Percentiles rank a stretch among this genome's conserved stretches.
Conservation (phyloP, 441 rosid genomes). For the Geranium incanum region DNA sequence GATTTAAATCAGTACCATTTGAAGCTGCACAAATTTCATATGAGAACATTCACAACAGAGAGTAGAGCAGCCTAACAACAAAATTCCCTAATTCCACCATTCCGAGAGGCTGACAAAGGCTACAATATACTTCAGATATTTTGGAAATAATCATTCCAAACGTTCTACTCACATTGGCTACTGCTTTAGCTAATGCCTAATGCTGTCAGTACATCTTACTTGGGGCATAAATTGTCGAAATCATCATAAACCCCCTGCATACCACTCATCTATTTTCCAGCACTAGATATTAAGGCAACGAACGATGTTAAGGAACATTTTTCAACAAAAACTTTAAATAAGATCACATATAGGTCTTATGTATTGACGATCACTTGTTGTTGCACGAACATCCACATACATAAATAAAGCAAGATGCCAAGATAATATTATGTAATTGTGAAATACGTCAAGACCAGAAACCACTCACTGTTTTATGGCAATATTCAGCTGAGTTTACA, state of each 20-base stretch:
- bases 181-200: background rate
- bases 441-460: slow-evolving; percentile 10
- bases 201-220: background rate
- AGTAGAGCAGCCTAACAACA: slow-evolving; percentile 2
- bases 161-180: background rate
- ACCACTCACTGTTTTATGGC: slow-evolving; percentile 76
- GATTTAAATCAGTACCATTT: background rate
- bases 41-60: background rate
- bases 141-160: background rate
- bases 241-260: background rate
- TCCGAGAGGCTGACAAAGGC: background rate
- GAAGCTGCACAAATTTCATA: background rate
- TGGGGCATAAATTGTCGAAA: background rate
- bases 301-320: background rate
- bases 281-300: background rate
- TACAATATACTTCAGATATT: background rate
- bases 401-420: slow-evolving; percentile 3
- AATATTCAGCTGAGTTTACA: slow-evolving; percentile 95
- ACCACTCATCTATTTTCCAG: slow-evolving; percentile 2
- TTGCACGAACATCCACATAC: background rate
- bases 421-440: slow-evolving; percentile 12
- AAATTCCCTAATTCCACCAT: background rate
- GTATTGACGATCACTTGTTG: background rate
- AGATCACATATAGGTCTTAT: background rate
- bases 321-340: background rate